Evolutionary conservation across 768 basidiomycete species (phyloP).

Genomic region (Postia placenta): DNA sequence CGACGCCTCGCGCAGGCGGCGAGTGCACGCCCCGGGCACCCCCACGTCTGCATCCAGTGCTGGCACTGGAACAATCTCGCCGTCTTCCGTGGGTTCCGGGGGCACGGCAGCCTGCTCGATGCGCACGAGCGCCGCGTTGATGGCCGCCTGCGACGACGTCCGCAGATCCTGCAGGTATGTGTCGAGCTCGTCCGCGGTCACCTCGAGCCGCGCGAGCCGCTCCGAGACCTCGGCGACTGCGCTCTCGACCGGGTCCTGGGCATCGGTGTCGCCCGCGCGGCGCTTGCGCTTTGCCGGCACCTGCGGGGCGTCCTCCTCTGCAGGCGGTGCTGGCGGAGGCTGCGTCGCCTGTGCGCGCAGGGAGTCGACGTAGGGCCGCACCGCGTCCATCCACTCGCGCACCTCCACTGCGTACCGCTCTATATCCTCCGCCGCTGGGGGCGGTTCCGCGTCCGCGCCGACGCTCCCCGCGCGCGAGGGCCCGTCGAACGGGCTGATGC

Average conservation of each 20-base stretch:
- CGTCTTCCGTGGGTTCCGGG: constrained; percentile 4
- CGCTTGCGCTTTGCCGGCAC: background rate
- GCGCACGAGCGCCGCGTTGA: background rate
- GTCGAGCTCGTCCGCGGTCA: background rate
- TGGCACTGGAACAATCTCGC: constrained; percentile 3
- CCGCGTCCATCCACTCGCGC: background rate
- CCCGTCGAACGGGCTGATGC: background rate
- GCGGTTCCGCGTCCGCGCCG: background rate
- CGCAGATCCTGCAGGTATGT: background rate
- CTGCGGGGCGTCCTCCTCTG: constrained; percentile 2
- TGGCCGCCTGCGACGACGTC: background rate
- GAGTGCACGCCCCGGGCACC: no score
- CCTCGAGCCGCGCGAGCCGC: background rate
- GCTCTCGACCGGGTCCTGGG: background rate
- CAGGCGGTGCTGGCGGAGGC: background rate
- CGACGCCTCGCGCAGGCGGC: no score
- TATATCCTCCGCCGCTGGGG: background rate
- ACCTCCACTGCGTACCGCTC: background rate
- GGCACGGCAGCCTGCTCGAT: background rate
- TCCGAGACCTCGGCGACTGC: background rate
- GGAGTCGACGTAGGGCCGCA: background rate
- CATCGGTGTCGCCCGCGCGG: background rate
- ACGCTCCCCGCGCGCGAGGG: no score
- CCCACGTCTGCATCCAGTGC: no score
- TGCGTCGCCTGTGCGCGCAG: background rate